Evolutionary conservation across 1,284 basidiomycete species (phyloP).

Genomic region (Trametes polyzona): DNA sequence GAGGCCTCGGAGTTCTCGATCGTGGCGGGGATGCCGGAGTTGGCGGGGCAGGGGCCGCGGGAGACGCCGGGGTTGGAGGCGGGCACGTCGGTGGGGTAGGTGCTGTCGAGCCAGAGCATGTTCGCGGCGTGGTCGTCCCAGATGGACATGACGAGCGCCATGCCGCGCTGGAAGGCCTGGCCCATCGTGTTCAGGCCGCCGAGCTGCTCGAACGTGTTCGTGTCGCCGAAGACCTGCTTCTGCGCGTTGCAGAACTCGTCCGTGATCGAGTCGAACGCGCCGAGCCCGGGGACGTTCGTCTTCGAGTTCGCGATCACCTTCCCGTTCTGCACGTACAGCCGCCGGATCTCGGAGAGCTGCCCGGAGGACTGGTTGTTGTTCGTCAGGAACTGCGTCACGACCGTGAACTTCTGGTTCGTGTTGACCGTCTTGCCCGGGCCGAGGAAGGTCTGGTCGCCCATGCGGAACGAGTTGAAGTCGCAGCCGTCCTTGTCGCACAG

Average conservation of each 20-base stretch:
- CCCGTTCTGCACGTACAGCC: neutral
- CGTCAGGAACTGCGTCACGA: constrained; percentile 53
- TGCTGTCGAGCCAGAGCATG: constrained; percentile 63
- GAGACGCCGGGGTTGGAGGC: constrained; percentile 48
- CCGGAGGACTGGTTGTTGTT: constrained; percentile 46
- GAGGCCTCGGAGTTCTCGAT: constrained; percentile 29
- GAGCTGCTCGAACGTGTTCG: constrained; percentile 34
- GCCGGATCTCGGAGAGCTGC: constrained; percentile 50
- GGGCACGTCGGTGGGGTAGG: constrained; percentile 48
- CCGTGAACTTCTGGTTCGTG: constrained; percentile 47
- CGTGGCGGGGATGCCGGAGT: constrained; percentile 25
- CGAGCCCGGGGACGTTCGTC: constrained; percentile 45
- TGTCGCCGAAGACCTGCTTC: constrained; percentile 41
- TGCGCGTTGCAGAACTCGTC: constrained; percentile 40
- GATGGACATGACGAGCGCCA: constrained; percentile 56
- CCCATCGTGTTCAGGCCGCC: constrained; percentile 12
- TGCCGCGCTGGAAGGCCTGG: constrained; percentile 43
- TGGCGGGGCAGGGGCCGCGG: constrained; percentile 54
- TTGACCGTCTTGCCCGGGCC: constrained; percentile 49
- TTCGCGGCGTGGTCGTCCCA: constrained; percentile 58
- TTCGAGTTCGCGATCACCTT: constrained; percentile 40
- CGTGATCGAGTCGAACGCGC: constrained; percentile 39
- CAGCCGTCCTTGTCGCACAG: constrained; percentile 54
- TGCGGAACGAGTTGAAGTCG: constrained; percentile 58
- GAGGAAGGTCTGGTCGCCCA: constrained; percentile 50